Percentiles rank a stretch among this genome's conserved stretches.
Evolutionary conservation across 495 filamentous ascomycete genomes (phyloP).

Genomic region (Pyronema omphalodes): DNA sequence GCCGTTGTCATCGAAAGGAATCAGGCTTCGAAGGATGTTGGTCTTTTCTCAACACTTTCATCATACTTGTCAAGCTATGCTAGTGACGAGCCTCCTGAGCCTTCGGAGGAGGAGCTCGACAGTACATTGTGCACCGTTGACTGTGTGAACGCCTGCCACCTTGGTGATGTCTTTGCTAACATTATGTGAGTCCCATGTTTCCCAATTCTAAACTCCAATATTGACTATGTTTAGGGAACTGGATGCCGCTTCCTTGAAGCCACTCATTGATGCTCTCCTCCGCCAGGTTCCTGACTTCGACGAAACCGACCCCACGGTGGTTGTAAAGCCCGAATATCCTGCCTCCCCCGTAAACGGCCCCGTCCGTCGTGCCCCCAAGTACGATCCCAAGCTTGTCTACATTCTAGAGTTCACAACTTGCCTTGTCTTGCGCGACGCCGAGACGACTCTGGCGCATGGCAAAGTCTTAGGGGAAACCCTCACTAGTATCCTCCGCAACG

Average conservation of each 20-base stretch:
- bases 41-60: constrained; percentile 81
- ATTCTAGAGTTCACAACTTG: constrained; percentile 77
- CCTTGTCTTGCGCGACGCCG: constrained; percentile 55
- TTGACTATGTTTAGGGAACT: constrained; percentile 36
- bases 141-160: constrained; percentile 74
- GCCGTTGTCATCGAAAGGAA: constrained; percentile 84
- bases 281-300: constrained; percentile 47
- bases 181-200: constrained; percentile 43
- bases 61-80: constrained; percentile 98
- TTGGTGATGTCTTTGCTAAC: constrained; percentile 67
- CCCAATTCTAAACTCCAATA: not conserved
- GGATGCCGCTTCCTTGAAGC: constrained; percentile 43
- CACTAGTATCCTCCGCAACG: constrained; percentile 63
- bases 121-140: constrained; percentile 89
- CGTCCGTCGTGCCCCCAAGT: constrained; percentile 37
- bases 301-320: constrained; percentile 61
- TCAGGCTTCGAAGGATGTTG: constrained; percentile 53
- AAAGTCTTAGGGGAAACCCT: constrained; percentile 62
- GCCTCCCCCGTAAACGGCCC: constrained; percentile 37
- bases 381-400: constrained; percentile 76
- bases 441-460: constrained; percentile 51
- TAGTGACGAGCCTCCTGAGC: constrained; percentile 91
- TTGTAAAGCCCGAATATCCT: constrained; percentile 63
- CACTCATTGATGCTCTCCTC: constrained; percentile 54
- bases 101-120: constrained; percentile 90